Evolutionary conservation across 1,284 basidiomycete genomes (phyloP).

Genomic region (Tremellales sp.): DNA sequence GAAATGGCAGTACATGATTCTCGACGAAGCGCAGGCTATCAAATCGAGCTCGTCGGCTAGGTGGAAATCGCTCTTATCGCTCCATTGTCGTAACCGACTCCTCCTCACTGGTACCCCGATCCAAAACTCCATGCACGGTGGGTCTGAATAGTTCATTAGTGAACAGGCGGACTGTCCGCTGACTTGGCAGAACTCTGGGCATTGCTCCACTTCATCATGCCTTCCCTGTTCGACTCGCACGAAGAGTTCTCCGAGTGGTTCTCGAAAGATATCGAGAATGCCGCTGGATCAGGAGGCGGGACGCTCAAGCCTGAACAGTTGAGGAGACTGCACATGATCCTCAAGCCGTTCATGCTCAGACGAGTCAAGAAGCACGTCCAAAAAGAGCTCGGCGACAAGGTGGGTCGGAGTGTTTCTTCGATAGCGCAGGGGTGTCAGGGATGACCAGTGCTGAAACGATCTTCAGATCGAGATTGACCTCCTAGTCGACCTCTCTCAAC

Average conservation of each 20-base stretch:
- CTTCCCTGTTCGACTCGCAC: slow-evolving; percentile 96
- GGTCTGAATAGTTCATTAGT: slow-evolving; percentile 26
- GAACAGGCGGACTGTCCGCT: neutral
- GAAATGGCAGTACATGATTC: slow-evolving; percentile 99
- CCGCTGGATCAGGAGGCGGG: slow-evolving; percentile 66
- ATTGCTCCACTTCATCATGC: slow-evolving; percentile 99
- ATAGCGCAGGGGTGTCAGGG: neutral
- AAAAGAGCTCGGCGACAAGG: slow-evolving; percentile 99
- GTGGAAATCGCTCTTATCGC: slow-evolving; percentile 95
- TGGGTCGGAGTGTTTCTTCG: slow-evolving; percentile 24
- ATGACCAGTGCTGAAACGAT: neutral
- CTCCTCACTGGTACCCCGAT: slow-evolving; percentile 97
- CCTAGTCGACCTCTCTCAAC: slow-evolving; percentile 88
- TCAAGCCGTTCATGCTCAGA: slow-evolving; percentile 99
- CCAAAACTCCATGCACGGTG: slow-evolving; percentile 99
- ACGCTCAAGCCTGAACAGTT: slow-evolving; percentile 90
- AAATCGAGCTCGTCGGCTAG: slow-evolving; percentile 96
- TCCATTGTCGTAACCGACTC: slow-evolving; percentile 93
- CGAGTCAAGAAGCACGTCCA: slow-evolving; percentile 98
- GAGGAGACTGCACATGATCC: slow-evolving; percentile 93
- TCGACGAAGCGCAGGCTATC: slow-evolving; percentile 99
- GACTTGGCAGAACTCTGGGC: slow-evolving; percentile 86
- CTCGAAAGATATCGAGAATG: slow-evolving; percentile 98
- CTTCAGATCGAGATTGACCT: slow-evolving; percentile 91
- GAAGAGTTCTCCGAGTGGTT: slow-evolving; percentile 99